A percentile compares a stretch with the other conserved stretches of the same genome.
phyloP scores from a whole-genome alignment of 2,329 filamentous ascomycete genomes.

The Aaosphaeria arxii region DNA sequence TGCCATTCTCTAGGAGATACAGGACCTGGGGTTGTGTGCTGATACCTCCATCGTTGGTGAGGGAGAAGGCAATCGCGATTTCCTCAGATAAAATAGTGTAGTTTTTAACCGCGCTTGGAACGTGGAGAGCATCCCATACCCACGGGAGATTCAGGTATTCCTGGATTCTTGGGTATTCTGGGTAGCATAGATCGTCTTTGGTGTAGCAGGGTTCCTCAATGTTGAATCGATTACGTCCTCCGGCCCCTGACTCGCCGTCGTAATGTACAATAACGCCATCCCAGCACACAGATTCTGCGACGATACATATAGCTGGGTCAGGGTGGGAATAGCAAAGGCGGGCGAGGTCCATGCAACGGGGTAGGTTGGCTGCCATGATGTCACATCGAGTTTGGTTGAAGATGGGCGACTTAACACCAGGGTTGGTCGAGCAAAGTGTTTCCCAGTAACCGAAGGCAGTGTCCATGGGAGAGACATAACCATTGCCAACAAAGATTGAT shows the following conservation, averaged over 20 bases:
- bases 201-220: constrained; percentile 40
- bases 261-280: constrained; percentile 40
- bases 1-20: constrained; percentile 33
- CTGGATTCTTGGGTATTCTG: constrained; percentile 22
- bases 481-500: constrained; percentile 49
- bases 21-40: constrained; percentile 33
- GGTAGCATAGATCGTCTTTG: constrained; percentile 39
- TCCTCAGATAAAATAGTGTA: constrained; percentile 25
- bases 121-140: constrained; percentile 30
- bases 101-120: constrained; percentile 30
- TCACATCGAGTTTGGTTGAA: constrained; percentile 48
- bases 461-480: constrained; percentile 43
- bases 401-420: constrained; percentile 40
- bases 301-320: constrained; percentile 41
- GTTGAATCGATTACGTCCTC: constrained; percentile 43
- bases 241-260: constrained; percentile 39
- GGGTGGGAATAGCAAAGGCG: constrained; percentile 40
- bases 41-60: constrained; percentile 24
- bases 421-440: constrained; percentile 47
- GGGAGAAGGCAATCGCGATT: constrained; percentile 23
- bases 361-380: constrained; percentile 45
- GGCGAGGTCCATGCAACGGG: constrained; percentile 44
- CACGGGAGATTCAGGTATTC: constrained; percentile 33
- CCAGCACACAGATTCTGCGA: constrained; percentile 37
- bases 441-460: constrained; percentile 46